Evolutionary conservation across 306 rosid species (phyloP), one percentile per base, ranked within the genome.

Genomic region (Prunus campanulata): DNA sequence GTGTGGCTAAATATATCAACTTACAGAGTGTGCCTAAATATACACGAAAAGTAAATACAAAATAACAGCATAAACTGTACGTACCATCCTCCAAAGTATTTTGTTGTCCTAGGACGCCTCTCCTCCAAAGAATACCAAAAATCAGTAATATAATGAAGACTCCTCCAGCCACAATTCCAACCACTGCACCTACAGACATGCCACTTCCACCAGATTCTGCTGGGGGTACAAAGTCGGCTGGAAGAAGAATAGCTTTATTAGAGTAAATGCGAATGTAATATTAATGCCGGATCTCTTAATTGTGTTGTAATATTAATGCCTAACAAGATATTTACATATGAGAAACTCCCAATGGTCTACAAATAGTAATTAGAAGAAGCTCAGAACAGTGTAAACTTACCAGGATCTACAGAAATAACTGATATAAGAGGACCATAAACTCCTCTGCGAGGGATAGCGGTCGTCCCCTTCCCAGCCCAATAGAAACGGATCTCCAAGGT

Each of bases 391-490:
- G 8, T 35, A n/a, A 76, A 75, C 77, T 44, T 50, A 86, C 87
- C 1, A 18, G 74, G 39, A 42, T 24, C 8, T 48, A 76, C 76
- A 14, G 82, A 75, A 75, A 86, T 86, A 30, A 87, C 90, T 8
- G 86, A 86, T 57, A 86, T 81, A 6, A 86, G 86, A 72, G 90
- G 87, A 56, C 90, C 87, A 65, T 81, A 86, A 59, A 56, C 42
- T 86, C 86, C 87, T 78, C 80, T 66, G 0, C 0, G 0, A 1
- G 90, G 87, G 59, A 83, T 69, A 54, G 66, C 79, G 18, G 42
- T 55, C 39, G 87, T 84, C 44, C 90, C 90, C 66, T 76, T 86
- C 56, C 90, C 90, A 10, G 86, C 81, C 90, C 90, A 86, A 61
- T 51, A 78, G 12, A 86, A 74, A 24, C 83, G 84, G 65, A 86